Conservation (phyloP, 768 basidiomycete species). For the Roridomyces roridus region DNA sequence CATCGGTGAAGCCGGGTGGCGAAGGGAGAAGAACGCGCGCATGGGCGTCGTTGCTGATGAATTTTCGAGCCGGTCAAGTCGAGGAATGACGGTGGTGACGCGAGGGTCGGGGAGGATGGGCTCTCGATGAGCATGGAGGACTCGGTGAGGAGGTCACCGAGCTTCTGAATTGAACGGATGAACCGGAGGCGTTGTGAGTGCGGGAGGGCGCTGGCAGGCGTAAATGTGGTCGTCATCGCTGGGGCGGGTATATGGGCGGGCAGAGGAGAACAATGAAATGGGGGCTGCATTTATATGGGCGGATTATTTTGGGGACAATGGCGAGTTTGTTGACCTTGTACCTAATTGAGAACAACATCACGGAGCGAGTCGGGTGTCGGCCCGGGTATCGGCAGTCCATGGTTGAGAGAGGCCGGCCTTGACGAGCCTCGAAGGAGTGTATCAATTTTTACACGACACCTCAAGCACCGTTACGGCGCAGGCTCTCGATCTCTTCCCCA, state of each 20-base stretch:
- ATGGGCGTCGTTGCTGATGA: not conserved
- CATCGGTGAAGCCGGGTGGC: conserved; percentile 8
- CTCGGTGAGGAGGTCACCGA: conserved; percentile 23
- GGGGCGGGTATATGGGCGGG: not conserved
- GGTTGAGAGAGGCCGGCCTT: too few relatives aligned
- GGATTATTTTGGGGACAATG: conserved; percentile 16
- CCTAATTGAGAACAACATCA: conserved; percentile 18
- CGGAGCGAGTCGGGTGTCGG: too few relatives aligned
- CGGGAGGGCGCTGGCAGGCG: conserved; percentile 6
- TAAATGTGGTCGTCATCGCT: conserved; percentile 10
- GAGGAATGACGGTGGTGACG: not conserved
- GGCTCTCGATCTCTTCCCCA: too few relatives aligned
- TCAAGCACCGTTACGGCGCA: too few relatives aligned
- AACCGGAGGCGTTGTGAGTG: conserved; percentile 23
- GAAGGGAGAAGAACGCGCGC: conserved; percentile 18
- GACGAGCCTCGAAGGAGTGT: too few relatives aligned
- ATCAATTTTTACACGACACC: too few relatives aligned
- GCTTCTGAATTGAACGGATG: conserved; percentile 20
- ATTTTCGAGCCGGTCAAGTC: not conserved
- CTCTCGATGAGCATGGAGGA: conserved; percentile 4
- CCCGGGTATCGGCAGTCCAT: too few relatives aligned
- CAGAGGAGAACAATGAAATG: not conserved
- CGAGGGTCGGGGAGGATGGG: not conserved
- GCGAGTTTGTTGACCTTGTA: conserved; percentile 6
- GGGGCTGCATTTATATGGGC: not conserved